These are phyloP conservation scores for Rhynchosporium secalis DNA, from an alignment of 2,329 filamentous ascomycete genomes.

Conservation along the genomic window DNA sequence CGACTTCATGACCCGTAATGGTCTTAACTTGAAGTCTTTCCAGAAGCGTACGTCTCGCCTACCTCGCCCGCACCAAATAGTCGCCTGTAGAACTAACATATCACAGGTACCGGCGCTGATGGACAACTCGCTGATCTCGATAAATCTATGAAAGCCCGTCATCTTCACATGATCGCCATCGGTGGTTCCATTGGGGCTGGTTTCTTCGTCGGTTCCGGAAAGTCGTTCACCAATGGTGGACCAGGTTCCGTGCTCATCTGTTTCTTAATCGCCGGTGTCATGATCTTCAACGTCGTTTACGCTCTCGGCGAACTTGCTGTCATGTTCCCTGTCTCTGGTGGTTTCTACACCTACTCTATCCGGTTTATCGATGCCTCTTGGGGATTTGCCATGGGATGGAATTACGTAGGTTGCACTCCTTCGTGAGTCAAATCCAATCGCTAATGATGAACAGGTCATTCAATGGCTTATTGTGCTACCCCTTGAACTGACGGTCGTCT, in stretches of 20 bases:
- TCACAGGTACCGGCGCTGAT: constrained; percentile 3
- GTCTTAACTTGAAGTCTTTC: constrained; percentile 13
- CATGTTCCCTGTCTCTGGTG: constrained; percentile 17
- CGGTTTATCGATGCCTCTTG: constrained; percentile 17
- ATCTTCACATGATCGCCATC: constrained; percentile 34
- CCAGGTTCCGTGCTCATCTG: constrained; percentile 15
- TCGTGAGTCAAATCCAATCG: not conserved
- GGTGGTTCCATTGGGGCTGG: constrained; percentile 19
- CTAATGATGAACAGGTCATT: constrained; percentile 31
- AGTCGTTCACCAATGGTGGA: constrained; percentile 9
- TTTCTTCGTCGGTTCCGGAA: constrained; percentile 18
- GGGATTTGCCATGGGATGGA: constrained; percentile 18
- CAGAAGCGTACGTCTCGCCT: not conserved
- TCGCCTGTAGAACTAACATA: not conserved
- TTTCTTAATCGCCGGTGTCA: constrained; percentile 14
- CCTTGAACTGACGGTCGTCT: constrained; percentile 56
- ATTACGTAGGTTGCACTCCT: constrained; percentile 6
- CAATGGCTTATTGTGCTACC: constrained; percentile 52
- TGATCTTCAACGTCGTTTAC: constrained; percentile 17
- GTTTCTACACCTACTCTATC: constrained; percentile 18
- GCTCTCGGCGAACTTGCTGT: constrained; percentile 18
- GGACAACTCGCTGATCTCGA: constrained; percentile 9
- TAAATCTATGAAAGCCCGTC: constrained; percentile 45
- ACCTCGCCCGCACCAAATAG: not conserved
- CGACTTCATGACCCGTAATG: constrained; percentile 17